Evolutionary conservation across 2,329 filamentous ascomycete species (phyloP), one percentile per base, ranked within the genome.

Genomic region (Apiospora malaysiana): DNA sequence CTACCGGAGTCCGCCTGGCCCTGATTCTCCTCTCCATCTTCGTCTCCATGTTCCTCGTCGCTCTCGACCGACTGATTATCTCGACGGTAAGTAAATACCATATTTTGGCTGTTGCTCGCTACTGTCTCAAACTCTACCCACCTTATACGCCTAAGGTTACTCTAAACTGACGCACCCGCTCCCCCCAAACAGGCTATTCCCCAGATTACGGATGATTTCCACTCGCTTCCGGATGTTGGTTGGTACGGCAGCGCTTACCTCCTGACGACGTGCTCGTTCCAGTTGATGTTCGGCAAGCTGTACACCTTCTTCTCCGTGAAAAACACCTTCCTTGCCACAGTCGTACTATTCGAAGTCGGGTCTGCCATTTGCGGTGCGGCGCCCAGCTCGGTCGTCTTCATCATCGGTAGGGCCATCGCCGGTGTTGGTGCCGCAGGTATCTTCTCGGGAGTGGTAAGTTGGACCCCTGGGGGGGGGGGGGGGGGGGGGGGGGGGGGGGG

Each of bases 221-320:
- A 80, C 70, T 81, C 80, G 9, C 75, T 82, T 3, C 76, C 76
- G 6, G 81, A 83, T 71, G 78, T 82, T n/a, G 80, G 81, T 40
- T 83, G 81, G 81, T 83, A 83, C 71, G 80, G 80, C 27, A 79
- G 78, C n/a, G 80, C 79, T 27, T 83, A 81, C 70, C 71, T 82
- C 69, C 72, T 83, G 21, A 82, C 80, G 0, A 78, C 77, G 51
- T 80, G 78, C 65, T 76, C 80, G 68, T 83, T 82, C 70, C 82
- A 83, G 75, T 79, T 83, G 27, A 72, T 81, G 51, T 84, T 81
- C 65, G 81, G 82, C 70, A 83, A 82, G 72, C 70, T 83, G 46
- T 84, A 83, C 73, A 80, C 76, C 63, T 81, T 83, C 74, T 82
- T 78, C 74, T 77, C 78, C 67, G 74, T 83, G 71, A 82, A 82